Percentiles rank a stretch among this genome's conserved stretches.
Evolutionary conservation across 2,329 filamentous ascomycete species (phyloP).

Genomic region (Elsinoe ampelina): DNA sequence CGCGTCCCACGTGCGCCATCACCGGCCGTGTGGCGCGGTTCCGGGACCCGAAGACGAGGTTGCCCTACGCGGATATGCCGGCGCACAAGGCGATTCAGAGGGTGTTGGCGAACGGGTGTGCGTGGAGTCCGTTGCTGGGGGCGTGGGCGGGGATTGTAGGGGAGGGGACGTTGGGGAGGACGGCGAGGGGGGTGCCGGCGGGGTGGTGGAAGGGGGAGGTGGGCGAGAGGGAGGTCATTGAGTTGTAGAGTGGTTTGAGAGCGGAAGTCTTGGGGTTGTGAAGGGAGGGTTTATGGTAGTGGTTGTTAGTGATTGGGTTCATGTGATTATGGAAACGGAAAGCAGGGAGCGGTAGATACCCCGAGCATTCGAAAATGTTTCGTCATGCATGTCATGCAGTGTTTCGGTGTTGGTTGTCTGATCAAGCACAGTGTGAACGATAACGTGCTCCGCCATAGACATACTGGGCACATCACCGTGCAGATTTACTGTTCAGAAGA

Average conservation of each 20-base stretch:
- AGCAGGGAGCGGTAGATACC: neutral
- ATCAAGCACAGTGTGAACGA: too few relatives aligned
- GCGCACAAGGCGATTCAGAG: conserved; percentile 77
- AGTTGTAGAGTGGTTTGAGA: neutral
- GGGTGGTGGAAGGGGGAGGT: conserved; percentile 45
- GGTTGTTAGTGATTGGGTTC: neutral
- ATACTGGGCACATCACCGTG: too few relatives aligned
- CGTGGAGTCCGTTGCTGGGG: conserved; percentile 72
- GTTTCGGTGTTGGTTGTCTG: too few relatives aligned
- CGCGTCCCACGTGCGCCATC: conserved; percentile 58
- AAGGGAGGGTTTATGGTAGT: too few relatives aligned
- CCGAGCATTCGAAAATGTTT: too few relatives aligned
- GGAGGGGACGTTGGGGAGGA: conserved; percentile 40
- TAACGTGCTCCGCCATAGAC: too few relatives aligned
- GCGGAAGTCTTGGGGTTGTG: too few relatives aligned
- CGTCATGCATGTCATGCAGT: too few relatives aligned
- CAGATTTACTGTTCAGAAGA: conserved; percentile 11
- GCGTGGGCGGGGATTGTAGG: conserved; percentile 64
- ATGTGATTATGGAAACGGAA: neutral
- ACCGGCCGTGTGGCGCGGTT: conserved; percentile 75
- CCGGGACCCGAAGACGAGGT: conserved; percentile 71
- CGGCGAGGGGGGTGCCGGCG: conserved; percentile 66
- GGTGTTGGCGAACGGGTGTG: conserved; percentile 62
- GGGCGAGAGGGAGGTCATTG: conserved; percentile 13
- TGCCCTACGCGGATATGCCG: conserved; percentile 68